These are phyloP conservation scores for Candida smagusa DNA, from an alignment of 1,139 yeast genomes.

Conservation along the genomic window DNA sequence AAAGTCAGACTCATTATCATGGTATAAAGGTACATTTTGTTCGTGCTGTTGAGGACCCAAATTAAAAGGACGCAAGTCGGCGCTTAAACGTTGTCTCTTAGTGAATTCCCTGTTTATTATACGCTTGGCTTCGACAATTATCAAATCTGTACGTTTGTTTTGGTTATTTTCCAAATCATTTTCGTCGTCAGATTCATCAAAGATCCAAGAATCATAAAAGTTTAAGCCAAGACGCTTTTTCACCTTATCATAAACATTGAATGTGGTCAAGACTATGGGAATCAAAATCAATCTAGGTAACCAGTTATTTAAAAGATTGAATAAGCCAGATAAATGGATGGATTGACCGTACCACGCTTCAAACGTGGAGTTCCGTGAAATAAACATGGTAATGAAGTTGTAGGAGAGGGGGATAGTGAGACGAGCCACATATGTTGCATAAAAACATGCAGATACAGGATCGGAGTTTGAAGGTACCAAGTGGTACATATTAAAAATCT, in stretches of 20 bases:
- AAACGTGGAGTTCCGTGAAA: conserved; percentile 45
- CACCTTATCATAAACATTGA: conserved; percentile 66
- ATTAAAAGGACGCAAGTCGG: conserved; percentile 27
- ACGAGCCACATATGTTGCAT: conserved; percentile 78
- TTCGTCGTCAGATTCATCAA: conserved; percentile 13
- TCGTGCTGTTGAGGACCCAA: conserved; percentile 13
- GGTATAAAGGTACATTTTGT: background rate
- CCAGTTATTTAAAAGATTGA: conserved; percentile 69
- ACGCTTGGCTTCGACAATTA: conserved; percentile 44
- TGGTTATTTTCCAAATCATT: conserved; percentile 14
- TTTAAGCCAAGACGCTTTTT: conserved; percentile 45
- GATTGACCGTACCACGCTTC: conserved; percentile 69
- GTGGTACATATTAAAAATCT: conserved; percentile 74
- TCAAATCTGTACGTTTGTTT: conserved; percentile 31
- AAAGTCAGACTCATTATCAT: conserved; percentile 2
- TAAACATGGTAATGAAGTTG: conserved; percentile 68
- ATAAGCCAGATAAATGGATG: conserved; percentile 71
- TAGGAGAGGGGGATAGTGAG: conserved; percentile 79
- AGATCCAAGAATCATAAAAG: conserved; percentile 49
- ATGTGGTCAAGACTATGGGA: conserved; percentile 62
- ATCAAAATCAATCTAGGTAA: conserved; percentile 69
- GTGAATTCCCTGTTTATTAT: conserved; percentile 35
- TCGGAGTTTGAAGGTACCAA: conserved; percentile 67
- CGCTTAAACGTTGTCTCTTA: conserved; percentile 20
- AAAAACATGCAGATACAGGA: conserved; percentile 72